Evolutionary conservation across 768 basidiomycete genomes (phyloP).

Genomic region (Boletus coccyginus): DNA sequence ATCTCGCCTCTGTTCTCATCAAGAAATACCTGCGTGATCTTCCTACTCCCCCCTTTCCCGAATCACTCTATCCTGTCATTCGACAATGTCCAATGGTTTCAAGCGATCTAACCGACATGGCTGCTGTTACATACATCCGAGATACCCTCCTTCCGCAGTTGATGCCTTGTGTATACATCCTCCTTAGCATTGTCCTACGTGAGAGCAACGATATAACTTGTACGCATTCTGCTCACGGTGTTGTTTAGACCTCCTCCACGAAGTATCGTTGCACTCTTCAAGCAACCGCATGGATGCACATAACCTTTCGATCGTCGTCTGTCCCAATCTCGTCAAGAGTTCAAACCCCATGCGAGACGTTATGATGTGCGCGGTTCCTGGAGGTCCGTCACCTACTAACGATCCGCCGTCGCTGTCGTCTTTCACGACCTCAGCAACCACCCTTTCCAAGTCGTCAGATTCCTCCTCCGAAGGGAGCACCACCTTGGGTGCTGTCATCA

Average conservation of each 20-base stretch:
- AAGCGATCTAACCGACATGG: conserved; percentile 52
- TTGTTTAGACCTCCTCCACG: conserved; percentile 68
- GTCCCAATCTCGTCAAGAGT: conserved; percentile 75
- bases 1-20: conserved; percentile 79
- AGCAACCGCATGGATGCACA: conserved; percentile 80
- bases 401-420: conserved; percentile 24
- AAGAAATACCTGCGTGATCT: conserved; percentile 86
- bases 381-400: conserved; percentile 39
- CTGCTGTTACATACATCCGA: conserved; percentile 62
- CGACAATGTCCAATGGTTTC: conserved; percentile 63
- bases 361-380: conserved; percentile 65
- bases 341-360: conserved; percentile 69
- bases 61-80: conserved; percentile 61
- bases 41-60: conserved; percentile 75
- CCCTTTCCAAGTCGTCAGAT: conserved; percentile 24
- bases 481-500: conserved; percentile 69
- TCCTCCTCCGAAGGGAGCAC: conserved; percentile 45
- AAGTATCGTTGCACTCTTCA: conserved; percentile 65
- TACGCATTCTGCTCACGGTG: conserved; percentile 4
- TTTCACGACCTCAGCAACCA: conserved; percentile 12
- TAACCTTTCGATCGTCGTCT: conserved; percentile 77
- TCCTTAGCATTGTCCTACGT: conserved; percentile 71
- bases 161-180: conserved; percentile 67
- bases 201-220: conserved; percentile 22
- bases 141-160: conserved; percentile 66